Evolutionary conservation across 805 yeast genomes (phyloP).

Genomic region (Blastobotrys americana): DNA sequence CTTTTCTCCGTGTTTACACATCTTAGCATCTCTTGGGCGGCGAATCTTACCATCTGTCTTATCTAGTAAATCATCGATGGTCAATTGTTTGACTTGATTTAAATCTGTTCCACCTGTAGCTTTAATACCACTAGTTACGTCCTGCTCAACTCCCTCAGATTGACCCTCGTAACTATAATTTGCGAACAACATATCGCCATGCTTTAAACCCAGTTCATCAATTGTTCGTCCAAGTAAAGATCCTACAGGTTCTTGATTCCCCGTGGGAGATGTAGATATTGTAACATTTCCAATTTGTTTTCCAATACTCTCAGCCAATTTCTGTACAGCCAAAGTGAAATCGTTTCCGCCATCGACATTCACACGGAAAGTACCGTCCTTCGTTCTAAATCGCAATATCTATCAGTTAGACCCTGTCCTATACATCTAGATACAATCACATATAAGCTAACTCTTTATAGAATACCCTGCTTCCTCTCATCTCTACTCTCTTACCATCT

Average conservation of each 20-base stretch:
- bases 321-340: constrained; percentile 39
- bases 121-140: constrained; percentile 6
- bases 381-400: constrained; percentile 77
- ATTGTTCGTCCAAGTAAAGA: constrained; percentile 33
- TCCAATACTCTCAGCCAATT: constrained; percentile 8
- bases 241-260: constrained; percentile 36
- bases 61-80: constrained; percentile 62
- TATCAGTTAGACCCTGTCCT: constrained; percentile 11
- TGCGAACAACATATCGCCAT: constrained; percentile 52
- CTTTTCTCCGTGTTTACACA: constrained; percentile 82
- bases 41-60: constrained; percentile 63
- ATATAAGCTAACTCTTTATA: no score
- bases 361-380: constrained; percentile 75
- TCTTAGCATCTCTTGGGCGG: constrained; percentile 44
- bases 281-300: constrained; percentile 26
- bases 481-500: no score
- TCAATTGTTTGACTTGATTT: constrained; percentile 41
- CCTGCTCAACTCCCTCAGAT: constrained; percentile 1
- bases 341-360: constrained; percentile 39
- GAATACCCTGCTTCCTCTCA: no score
- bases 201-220: constrained; percentile 34
- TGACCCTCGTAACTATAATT: constrained; percentile 28
- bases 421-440: no score
- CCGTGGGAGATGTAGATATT: constrained; percentile 43
- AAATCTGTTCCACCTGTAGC: constrained; percentile 15